Evolutionary conservation across 1,284 basidiomycete species (phyloP), one percentile per base, ranked within the genome.

Genomic region (Pulveroboletus sp.): DNA sequence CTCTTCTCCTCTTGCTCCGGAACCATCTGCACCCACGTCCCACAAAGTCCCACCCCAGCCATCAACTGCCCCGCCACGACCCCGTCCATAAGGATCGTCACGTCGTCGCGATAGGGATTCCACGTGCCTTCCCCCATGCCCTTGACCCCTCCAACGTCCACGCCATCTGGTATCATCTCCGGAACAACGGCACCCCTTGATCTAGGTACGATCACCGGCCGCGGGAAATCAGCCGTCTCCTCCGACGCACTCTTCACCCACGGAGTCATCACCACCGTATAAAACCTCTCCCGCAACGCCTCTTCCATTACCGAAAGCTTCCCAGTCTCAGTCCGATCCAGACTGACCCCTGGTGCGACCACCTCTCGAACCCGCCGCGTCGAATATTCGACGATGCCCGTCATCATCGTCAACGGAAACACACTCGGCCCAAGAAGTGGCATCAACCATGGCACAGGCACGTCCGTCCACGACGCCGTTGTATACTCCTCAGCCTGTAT

Each of bases 1-100:
- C 38, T 59, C 36, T 42, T 25, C 0, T 18, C n/a, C 26, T 60
- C 67, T 49, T 65, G 68, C 22, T 70, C 62, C 5, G 65, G 71
- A n/a, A 79, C 73, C 24, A 75, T 80, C 68, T 87, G 83, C 5
- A 87, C 78, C 79, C 82, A 88, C 22, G 80, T 81, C 28, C 79
- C 86, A 40, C 54, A 61, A 9, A 74, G 42, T 3, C 69, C 71
- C 78, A 89, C 80, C 0, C 84, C 84, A 4, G 78, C 60, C 11
- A 65, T 61, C 43, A 87, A 56, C 38, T 75, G 65, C 22, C 75
- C 75, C 8, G 76, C 71, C 2, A 72, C 66, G n/a, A 65, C 65
- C 1, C 74, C 74, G 20, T 80, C 75, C n/a, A 86, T 71, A 33
- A 86, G 72, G 8, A 87, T 66, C 9, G 74, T 78, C 62, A 89